Evolutionary conservation across 345 rosid species (phyloP).

Genomic region (Bruguiera gymnorhiza): DNA sequence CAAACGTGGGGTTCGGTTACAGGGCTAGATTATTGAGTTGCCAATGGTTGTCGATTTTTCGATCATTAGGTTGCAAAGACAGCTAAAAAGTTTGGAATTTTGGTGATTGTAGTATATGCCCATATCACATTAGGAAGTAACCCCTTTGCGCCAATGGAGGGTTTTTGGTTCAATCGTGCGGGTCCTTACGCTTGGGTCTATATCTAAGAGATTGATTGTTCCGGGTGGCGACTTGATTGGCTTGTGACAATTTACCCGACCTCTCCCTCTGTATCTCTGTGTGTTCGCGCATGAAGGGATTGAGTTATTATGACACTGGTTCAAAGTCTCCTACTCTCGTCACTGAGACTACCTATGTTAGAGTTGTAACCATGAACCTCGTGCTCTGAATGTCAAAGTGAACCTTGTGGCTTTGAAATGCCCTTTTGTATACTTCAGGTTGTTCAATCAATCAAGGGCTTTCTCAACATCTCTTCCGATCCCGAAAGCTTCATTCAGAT

Average conservation of each 20-base stretch:
- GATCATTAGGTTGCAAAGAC: conserved; percentile 48
- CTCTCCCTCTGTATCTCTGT: background rate
- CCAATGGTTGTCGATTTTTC: background rate
- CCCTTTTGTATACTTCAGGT: background rate
- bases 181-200: conserved; percentile 54
- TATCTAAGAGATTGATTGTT: conserved; percentile 73
- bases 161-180: conserved; percentile 53
- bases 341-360: background rate
- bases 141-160: conserved; percentile 62
- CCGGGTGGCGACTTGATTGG: conserved; percentile 88
- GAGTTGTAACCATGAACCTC: background rate
- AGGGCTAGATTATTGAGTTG: background rate
- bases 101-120: conserved; percentile 58
- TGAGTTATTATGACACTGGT: background rate
- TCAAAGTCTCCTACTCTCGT: background rate
- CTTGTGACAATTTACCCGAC: conserved; percentile 49
- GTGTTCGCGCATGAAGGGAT: background rate
- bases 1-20: no score
- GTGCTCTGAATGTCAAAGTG: background rate
- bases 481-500: background rate
- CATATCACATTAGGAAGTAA: conserved; percentile 52
- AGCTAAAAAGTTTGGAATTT: conserved; percentile 55
- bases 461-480: background rate
- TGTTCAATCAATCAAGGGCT: background rate
- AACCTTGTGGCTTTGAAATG: background rate